Evolutionary conservation across 352 stramenopile genomes (phyloP).

Genomic region (Phytophthora pini): DNA sequence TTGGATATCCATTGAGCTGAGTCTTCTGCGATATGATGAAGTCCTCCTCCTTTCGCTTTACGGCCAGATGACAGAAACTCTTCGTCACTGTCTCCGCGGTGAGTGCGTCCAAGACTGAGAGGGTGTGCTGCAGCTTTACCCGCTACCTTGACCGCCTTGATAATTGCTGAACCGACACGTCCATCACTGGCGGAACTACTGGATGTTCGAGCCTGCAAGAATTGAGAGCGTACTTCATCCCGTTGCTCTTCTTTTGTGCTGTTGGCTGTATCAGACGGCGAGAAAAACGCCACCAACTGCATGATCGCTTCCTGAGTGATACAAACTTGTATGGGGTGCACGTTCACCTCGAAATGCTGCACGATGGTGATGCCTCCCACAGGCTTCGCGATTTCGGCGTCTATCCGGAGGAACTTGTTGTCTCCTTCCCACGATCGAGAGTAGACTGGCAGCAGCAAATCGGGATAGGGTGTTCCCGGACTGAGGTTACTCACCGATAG

Average conservation of each 20-base stretch:
- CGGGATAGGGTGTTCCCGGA: conserved; percentile 73
- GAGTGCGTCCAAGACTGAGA: conserved; percentile 43
- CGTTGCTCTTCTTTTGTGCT: conserved; percentile 57
- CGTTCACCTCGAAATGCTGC: conserved; percentile 87
- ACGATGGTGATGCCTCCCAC: conserved; percentile 66
- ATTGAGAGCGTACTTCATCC: conserved; percentile 70
- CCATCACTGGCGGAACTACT: conserved; percentile 37
- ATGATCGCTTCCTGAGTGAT: conserved; percentile 83
- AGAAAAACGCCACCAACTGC: conserved; percentile 71
- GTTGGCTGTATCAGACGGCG: conserved; percentile 30
- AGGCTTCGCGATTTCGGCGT: conserved; percentile 75
- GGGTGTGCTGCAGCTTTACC: conserved; percentile 68
- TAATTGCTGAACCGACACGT: conserved; percentile 55
- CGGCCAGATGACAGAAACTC: conserved; percentile 13
- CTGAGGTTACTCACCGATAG: conserved; percentile 73
- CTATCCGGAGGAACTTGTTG: conserved; percentile 74
- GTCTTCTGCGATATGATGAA: conserved; percentile 53
- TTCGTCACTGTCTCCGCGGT: conserved; percentile 36
- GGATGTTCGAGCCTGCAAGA: conserved; percentile 44
- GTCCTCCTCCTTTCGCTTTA: conserved; percentile 18
- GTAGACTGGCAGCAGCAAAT: conserved; percentile 58
- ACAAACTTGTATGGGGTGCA: conserved; percentile 86
- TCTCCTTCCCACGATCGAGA: conserved; percentile 63
- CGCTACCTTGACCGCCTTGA: conserved; percentile 66
- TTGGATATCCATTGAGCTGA: conserved; percentile 48